A percentile compares a stretch with the other conserved stretches of the same genome.
These are phyloP conservation scores for Geotrichum citri-aurantii DNA, from an alignment of 1,139 yeast genomes.

Conservation along the genomic window DNA sequence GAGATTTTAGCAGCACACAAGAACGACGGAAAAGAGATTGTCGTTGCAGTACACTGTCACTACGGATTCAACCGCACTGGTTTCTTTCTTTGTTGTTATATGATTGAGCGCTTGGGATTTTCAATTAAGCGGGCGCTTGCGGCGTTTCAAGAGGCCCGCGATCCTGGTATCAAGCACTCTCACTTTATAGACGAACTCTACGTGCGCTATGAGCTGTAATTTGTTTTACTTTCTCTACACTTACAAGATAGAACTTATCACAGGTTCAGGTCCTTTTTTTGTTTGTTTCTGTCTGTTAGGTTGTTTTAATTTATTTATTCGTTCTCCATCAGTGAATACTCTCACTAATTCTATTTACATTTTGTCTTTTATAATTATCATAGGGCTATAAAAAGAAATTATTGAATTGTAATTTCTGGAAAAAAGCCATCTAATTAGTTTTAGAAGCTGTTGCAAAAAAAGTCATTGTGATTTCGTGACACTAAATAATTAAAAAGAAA, in stretches of 20 bases:
- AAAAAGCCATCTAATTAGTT: too few relatives aligned
- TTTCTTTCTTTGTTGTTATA: slow-evolving; percentile 62
- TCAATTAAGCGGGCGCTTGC: slow-evolving; percentile 57
- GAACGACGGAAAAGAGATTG: slow-evolving; percentile 27
- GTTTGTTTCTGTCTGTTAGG: not conserved
- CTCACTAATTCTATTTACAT: not conserved
- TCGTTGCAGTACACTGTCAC: slow-evolving; percentile 70
- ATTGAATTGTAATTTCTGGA: too few relatives aligned
- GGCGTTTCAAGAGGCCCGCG: slow-evolving; percentile 52
- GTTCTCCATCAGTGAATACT: not conserved
- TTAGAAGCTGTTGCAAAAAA: too few relatives aligned
- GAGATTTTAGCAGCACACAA: slow-evolving; percentile 15
- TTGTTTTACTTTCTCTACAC: not conserved
- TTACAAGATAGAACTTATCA: not conserved
- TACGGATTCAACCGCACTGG: slow-evolving; percentile 82
- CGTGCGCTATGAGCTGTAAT: slow-evolving; percentile 46
- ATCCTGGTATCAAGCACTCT: slow-evolving; percentile 73
- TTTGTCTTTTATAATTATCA: not conserved
- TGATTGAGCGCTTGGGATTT: slow-evolving; percentile 57
- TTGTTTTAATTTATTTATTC: not conserved
- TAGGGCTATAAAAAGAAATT: too few relatives aligned
- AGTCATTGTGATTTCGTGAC: too few relatives aligned
- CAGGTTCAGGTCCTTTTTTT: not conserved
- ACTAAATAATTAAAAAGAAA: too few relatives aligned
- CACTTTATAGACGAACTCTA: slow-evolving; percentile 72